These are phyloP conservation scores for Pseudogymnoascus sp. DNA, from an alignment of 2,329 filamentous ascomycete species.

Conservation along the genomic window DNA sequence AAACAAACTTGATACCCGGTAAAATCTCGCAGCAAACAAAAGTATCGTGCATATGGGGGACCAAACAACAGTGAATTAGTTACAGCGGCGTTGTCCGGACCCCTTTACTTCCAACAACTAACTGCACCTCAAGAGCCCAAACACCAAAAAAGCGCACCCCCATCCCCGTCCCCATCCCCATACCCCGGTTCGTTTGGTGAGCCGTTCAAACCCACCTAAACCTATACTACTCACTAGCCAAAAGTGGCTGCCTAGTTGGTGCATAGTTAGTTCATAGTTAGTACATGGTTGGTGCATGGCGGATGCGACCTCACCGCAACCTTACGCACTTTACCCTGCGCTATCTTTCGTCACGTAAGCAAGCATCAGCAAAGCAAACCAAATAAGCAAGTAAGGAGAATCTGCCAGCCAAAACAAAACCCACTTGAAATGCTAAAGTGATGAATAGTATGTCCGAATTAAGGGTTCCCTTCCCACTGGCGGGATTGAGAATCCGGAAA, in stretches of 20 bases:
- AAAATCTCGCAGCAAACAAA: neutral
- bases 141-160: neutral
- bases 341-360: neutral
- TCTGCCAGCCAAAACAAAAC: neutral
- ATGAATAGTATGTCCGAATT: neutral
- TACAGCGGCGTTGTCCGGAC: neutral
- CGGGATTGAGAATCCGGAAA: neutral
- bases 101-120: neutral
- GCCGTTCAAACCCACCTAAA: neutral
- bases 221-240: neutral
- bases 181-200: neutral
- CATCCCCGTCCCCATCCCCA: neutral
- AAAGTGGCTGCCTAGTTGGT: neutral
- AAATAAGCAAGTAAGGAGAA: neutral
- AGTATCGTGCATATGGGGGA: neutral
- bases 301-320: constrained; percentile 3
- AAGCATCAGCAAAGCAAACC: neutral
- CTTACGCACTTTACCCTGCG: neutral
- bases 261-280: neutral
- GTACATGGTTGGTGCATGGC: neutral
- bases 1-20: constrained; percentile 1
- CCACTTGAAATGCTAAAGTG: neutral
- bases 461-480: neutral
- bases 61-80: neutral
- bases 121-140: neutral